Evolutionary conservation across 768 basidiomycete genomes (phyloP).

Genomic region (Lentinula raphanica): DNA sequence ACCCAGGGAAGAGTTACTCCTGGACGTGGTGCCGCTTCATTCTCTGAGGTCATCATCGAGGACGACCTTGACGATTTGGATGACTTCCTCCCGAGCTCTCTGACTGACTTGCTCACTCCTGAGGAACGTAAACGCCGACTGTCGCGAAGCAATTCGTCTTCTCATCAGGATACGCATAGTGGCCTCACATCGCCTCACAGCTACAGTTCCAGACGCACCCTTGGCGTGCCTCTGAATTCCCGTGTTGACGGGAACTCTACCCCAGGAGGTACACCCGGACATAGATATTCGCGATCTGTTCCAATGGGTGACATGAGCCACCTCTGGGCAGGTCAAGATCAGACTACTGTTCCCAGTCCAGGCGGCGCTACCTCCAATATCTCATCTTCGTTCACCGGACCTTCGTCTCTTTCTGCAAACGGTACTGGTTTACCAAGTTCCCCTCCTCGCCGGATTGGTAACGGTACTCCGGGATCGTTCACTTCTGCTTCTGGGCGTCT

Average conservation of each 20-base stretch:
- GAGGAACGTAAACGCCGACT: slow-evolving; percentile 80
- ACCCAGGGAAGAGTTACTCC: slow-evolving; percentile 11
- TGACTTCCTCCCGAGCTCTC: slow-evolving; percentile 83
- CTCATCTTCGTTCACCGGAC: slow-evolving; percentile 11
- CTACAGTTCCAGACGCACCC: slow-evolving; percentile 10
- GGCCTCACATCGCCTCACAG: slow-evolving; percentile 11
- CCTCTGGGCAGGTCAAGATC: slow-evolving; percentile 59
- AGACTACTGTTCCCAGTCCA: slow-evolving; percentile 23
- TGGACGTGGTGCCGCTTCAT: slow-evolving; percentile 6
- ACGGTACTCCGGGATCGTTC: slow-evolving; percentile 41
- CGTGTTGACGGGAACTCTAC: slow-evolving; percentile 14
- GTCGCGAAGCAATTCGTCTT: slow-evolving; percentile 61
- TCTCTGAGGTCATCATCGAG: slow-evolving; percentile 12
- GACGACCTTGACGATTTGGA: slow-evolving; percentile 77
- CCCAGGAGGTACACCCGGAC: slow-evolving; percentile 31
- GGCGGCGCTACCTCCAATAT: slow-evolving; percentile 14
- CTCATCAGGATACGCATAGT: slow-evolving; percentile 19
- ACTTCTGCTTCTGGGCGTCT: slow-evolving; percentile 30
- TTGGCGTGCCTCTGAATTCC: slow-evolving; percentile 17
- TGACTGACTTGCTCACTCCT: slow-evolving; percentile 86
- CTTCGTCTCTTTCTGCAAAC: slow-evolving; percentile 15
- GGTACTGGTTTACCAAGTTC: slow-evolving; percentile 28
- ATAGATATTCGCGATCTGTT: slow-evolving; percentile 80
- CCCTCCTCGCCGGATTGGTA: slow-evolving; percentile 27
- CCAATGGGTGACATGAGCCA: slow-evolving; percentile 74